Percentiles rank a stretch among this genome's conserved stretches.
These are phyloP conservation scores for Inonotus hispidus DNA, from an alignment of 1,284 basidiomycete genomes.

Conservation along the genomic window DNA sequence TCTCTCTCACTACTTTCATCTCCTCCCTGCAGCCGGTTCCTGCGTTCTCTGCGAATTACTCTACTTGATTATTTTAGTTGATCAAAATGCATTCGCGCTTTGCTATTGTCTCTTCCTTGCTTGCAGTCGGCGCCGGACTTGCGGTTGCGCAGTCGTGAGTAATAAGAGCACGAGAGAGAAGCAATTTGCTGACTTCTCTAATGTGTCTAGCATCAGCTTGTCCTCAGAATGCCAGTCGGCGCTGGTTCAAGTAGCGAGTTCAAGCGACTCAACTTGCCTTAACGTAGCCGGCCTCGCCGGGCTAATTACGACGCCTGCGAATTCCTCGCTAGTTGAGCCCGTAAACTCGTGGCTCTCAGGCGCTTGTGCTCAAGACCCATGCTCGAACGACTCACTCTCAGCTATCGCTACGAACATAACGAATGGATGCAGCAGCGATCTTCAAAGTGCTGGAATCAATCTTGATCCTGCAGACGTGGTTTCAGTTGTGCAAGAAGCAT, in stretches of 20 bases:
- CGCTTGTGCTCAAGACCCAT: conserved; percentile 48
- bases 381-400: conserved; percentile 49
- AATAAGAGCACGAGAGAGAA: neutral
- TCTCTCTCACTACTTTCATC: neutral
- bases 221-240: conserved; percentile 31
- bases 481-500: conserved; percentile 37
- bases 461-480: conserved; percentile 26
- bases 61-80: neutral
- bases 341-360: conserved; percentile 54
- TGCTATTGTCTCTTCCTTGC: conserved; percentile 7
- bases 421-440: conserved; percentile 46
- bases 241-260: conserved; percentile 36
- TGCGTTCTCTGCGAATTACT: neutral
- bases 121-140: neutral
- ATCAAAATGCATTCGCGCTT: conserved; percentile 10
- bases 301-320: conserved; percentile 33
- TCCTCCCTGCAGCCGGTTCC: conserved; percentile 9
- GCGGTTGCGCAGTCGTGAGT: neutral
- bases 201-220: conserved; percentile 15
- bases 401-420: conserved; percentile 44
- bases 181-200: neutral
- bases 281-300: conserved; percentile 42
- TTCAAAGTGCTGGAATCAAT: conserved; percentile 33
- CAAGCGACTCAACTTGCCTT: conserved; percentile 47
- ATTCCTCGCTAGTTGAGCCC: conserved; percentile 44